phyloP scores from a whole-genome alignment of 805 yeast genomes.

The Tetrapisispora iriomotensis region DNA sequence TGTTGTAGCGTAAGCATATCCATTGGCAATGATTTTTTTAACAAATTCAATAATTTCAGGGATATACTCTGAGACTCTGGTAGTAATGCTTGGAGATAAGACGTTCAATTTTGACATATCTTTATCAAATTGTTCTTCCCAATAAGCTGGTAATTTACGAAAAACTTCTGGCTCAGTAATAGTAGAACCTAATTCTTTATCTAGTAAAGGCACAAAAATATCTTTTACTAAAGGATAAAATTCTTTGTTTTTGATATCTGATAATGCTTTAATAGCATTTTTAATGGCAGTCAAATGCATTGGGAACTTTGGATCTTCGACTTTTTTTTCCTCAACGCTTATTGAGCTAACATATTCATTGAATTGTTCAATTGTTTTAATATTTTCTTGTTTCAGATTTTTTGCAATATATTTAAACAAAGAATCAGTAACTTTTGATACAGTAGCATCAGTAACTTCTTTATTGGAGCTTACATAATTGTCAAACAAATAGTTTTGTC shows the following conservation, averaged over 20 bases:
- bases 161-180: conserved; percentile 82
- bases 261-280: conserved; percentile 32
- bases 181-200: conserved; percentile 57
- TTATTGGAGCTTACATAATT: conserved; percentile 35
- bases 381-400: conserved; percentile 38
- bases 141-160: conserved; percentile 69
- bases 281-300: conserved; percentile 73
- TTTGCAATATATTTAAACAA: conserved; percentile 40
- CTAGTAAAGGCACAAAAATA: conserved; percentile 64
- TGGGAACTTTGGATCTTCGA: conserved; percentile 68
- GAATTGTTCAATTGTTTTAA: conserved; percentile 32
- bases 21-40: conserved; percentile 59
- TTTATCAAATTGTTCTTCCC: conserved; percentile 77
- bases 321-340: conserved; percentile 42
- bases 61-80: conserved; percentile 90
- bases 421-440: conserved; percentile 34
- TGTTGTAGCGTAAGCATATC: conserved; percentile 70
- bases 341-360: conserved; percentile 41
- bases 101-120: conserved; percentile 87
- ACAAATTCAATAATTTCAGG: conserved; percentile 86
- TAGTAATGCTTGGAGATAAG: conserved; percentile 71
- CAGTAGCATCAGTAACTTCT: conserved; percentile 24
- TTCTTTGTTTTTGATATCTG: conserved; percentile 29
- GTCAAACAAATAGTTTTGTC: conserved; percentile 76
- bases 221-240: conserved; percentile 50